These are phyloP conservation scores for Ogataea parapolymorpha DNA, from an alignment of 805 yeast species.

Conservation along the genomic window DNA sequence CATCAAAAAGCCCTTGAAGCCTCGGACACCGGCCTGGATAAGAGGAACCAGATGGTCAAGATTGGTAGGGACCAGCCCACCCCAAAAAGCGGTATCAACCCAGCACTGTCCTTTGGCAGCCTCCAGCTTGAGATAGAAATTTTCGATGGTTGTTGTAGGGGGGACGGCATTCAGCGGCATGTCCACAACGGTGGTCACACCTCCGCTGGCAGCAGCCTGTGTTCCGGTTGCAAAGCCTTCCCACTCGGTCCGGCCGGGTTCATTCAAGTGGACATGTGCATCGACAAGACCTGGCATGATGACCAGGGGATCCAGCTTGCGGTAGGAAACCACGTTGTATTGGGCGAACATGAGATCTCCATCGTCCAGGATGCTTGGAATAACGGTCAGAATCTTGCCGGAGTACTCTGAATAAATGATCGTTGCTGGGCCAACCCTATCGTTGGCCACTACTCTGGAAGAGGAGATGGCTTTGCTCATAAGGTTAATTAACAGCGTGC, in stretches of 20 bases:
- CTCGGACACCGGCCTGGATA: slow-evolving; percentile 83
- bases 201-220: slow-evolving; percentile 91
- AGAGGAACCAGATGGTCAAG: slow-evolving; percentile 67
- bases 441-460: slow-evolving; percentile 50
- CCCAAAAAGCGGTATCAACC: slow-evolving; percentile 97
- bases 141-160: slow-evolving; percentile 83
- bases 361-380: slow-evolving; percentile 34
- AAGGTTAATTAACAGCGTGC: neutral
- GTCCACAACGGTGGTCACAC: slow-evolving; percentile 92
- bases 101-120: slow-evolving; percentile 83
- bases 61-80: slow-evolving; percentile 85
- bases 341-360: slow-evolving; percentile 39
- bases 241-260: slow-evolving; percentile 98
- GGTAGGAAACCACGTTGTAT: slow-evolving; percentile 42
- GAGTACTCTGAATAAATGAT: slow-evolving; percentile 53
- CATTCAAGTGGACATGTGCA: slow-evolving; percentile 91
- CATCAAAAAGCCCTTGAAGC: slow-evolving; percentile 89
- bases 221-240: slow-evolving; percentile 98
- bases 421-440: slow-evolving; percentile 53
- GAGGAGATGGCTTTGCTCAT: slow-evolving; percentile 69
- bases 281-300: slow-evolving; percentile 91
- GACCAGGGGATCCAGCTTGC: slow-evolving; percentile 58
- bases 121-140: slow-evolving; percentile 66
- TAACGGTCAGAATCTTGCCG: slow-evolving; percentile 59
- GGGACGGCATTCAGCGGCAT: slow-evolving; percentile 97